Conservation (phyloP, 78 protist species). For the Capsaspora owczarzaki region DNA sequence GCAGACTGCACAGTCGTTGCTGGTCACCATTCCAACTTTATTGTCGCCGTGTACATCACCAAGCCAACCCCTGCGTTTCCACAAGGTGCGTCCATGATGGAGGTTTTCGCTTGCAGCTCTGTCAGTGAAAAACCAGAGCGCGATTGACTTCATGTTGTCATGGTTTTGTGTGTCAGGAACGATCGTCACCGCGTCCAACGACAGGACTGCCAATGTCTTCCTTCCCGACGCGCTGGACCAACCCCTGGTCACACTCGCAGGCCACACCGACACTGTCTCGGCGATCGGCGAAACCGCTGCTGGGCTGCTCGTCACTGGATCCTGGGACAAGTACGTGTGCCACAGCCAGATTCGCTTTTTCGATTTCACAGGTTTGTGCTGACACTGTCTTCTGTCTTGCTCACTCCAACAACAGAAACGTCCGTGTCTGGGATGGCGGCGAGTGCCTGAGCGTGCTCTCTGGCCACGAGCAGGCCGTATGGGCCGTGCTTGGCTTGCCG, state of each 20-base stretch:
- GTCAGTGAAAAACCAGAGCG: neutral
- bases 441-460: constrained; percentile 1
- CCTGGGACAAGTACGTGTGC: neutral
- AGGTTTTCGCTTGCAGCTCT: neutral
- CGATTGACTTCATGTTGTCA: neutral
- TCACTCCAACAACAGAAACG: neutral
- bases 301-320: neutral
- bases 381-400: neutral
- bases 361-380: neutral
- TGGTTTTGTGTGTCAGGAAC: neutral
- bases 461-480: constrained; percentile 58
- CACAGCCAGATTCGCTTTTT: neutral
- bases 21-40: neutral
- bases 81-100: neutral
- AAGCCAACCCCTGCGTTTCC: neutral
- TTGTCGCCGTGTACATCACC: neutral
- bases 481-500: constrained; percentile 54
- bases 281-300: neutral
- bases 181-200: neutral
- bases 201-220: neutral
- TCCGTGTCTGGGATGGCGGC: neutral
- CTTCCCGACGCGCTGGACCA: neutral
- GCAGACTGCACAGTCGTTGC: neutral
- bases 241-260: neutral
- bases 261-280: constrained; percentile 3